Evolutionary conservation across 1,284 basidiomycete species (phyloP).

Genomic region (Tylopilus orsonianus): DNA sequence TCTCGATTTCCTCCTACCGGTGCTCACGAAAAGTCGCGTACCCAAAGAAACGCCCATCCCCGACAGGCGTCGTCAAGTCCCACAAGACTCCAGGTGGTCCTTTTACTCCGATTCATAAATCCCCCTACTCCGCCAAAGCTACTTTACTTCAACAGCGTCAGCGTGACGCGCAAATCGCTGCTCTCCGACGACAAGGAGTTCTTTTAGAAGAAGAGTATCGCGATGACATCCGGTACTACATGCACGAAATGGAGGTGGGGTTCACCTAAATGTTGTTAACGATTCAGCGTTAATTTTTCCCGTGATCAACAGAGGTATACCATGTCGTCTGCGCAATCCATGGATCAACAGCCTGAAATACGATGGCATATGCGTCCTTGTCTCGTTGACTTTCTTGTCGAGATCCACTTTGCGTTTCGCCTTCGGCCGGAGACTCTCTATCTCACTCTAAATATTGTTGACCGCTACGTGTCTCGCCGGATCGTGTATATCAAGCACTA

Average conservation of each 20-base stretch:
- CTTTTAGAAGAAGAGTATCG: conserved; percentile 92
- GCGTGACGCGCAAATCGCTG: conserved; percentile 64
- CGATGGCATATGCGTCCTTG: conserved; percentile 99
- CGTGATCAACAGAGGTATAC: conserved; percentile 64
- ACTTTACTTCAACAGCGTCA: conserved; percentile 61
- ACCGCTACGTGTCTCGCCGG: conserved; percentile 97
- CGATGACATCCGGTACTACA: conserved; percentile 89
- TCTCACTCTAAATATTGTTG: conserved; percentile 97
- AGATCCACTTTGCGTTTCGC: conserved; percentile 96
- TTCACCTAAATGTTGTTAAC: conserved; percentile 1
- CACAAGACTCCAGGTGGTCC: conserved; percentile 53
- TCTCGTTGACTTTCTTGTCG: conserved; percentile 98
- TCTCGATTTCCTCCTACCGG: conserved; percentile 54
- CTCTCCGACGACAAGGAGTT: conserved; percentile 66
- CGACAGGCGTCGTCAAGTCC: conserved; percentile 68
- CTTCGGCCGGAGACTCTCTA: conserved; percentile 98
- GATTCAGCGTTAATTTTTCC: conserved; percentile 13
- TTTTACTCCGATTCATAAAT: conserved; percentile 50
- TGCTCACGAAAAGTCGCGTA: conserved; percentile 64
- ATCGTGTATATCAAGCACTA: conserved; percentile 99
- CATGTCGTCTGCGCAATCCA: conserved; percentile 86
- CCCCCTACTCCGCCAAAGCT: conserved; percentile 63
- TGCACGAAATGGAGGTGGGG: conserved; percentile 97
- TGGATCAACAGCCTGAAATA: conserved; percentile 99
- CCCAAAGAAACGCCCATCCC: conserved; percentile 80